A percentile compares a stretch with the other conserved stretches of the same genome.
Conservation (phyloP, 2,329 filamentous ascomycete genomes). For the Hypoxylon sp. region DNA sequence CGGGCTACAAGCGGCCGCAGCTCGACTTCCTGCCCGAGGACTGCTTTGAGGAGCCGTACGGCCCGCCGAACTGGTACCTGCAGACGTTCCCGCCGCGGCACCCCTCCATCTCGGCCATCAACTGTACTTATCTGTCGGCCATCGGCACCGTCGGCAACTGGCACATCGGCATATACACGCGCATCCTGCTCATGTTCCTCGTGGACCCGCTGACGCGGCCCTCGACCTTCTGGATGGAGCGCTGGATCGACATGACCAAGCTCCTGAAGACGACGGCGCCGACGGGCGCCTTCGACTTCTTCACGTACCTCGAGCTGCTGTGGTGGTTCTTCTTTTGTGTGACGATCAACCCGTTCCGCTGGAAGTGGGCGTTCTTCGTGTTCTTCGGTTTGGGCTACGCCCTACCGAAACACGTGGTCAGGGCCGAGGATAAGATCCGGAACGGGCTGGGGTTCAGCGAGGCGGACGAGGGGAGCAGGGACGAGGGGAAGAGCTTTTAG, state of each 20-base stretch:
- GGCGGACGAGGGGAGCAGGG: constrained; percentile 44
- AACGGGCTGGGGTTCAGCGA: constrained; percentile 57
- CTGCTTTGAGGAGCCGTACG: constrained; percentile 78
- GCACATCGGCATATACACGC: constrained; percentile 90
- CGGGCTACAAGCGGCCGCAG: constrained; percentile 80
- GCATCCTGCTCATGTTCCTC: constrained; percentile 87
- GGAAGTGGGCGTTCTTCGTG: constrained; percentile 91
- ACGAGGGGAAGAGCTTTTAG: constrained; percentile 52
- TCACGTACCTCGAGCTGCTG: constrained; percentile 85
- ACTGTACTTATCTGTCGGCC: constrained; percentile 81
- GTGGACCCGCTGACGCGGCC: constrained; percentile 81
- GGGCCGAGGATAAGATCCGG: constrained; percentile 71
- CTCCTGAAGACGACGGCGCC: constrained; percentile 76
- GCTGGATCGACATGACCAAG: constrained; percentile 87
- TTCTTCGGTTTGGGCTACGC: constrained; percentile 78
- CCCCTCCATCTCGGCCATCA: constrained; percentile 80
- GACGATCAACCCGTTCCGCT: constrained; percentile 83
- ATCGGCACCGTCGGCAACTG: constrained; percentile 88
- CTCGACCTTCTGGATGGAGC: constrained; percentile 78
- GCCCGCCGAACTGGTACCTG: constrained; percentile 87
- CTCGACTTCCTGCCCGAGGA: constrained; percentile 79
- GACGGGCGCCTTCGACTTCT: constrained; percentile 85
- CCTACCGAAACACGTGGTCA: constrained; percentile 74
- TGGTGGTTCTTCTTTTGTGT: constrained; percentile 90
- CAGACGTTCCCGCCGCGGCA: constrained; percentile 85